Base-by-base conservation (phyloP, 768 basidiomycete species). In the Infundibulicybe gibba region DNA sequence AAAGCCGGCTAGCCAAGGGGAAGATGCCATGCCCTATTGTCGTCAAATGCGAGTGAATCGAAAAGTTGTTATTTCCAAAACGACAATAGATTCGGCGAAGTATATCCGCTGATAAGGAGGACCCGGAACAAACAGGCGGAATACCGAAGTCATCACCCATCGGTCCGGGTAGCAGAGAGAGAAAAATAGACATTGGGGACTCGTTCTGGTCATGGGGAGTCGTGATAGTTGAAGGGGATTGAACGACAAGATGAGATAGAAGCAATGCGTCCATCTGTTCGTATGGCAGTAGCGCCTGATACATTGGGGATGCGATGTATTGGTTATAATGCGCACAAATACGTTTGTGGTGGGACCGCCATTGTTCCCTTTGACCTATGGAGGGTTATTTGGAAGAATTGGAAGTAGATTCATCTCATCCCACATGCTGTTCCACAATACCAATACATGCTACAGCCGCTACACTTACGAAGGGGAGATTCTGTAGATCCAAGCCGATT, bases 31-130 rank as follows among this genome's bases (percentile, higher is more conserved):
- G 83, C 0, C 79, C 90, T 55, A 84, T 68, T 1, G 83, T 75
- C 13, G 67, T 77, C 34, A 90, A 67, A 67, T 89, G 85, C 2
- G 83, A 85, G 55, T 89, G 85, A 17, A 91, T 66, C 9, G 81
- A 73, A 61, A 90, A 91, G 55, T 92, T 90, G 62, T 91, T 92
- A 67, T 89, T 91, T 35, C 79, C 79, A 53, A 87, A 90, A 39
- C 86, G 79, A 5, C 70, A 55, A 57, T 79, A 82, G 45, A 3
- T 56, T 43, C 25, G 25, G 25, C 25, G 25, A 25, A 25, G 25
- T 25, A 25, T 8, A 25, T 3, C 56, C 11, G 60, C 45, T 6
- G 70, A 60, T 31, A 57, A 31, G 15, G 62, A 57, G 34, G 50
- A 56, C 17, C 62, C 62, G 9, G 69, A 64, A 51, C 67, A 74